Conservation (phyloP, 164 flowering plant genomes). For the Vitis rupestris region DNA sequence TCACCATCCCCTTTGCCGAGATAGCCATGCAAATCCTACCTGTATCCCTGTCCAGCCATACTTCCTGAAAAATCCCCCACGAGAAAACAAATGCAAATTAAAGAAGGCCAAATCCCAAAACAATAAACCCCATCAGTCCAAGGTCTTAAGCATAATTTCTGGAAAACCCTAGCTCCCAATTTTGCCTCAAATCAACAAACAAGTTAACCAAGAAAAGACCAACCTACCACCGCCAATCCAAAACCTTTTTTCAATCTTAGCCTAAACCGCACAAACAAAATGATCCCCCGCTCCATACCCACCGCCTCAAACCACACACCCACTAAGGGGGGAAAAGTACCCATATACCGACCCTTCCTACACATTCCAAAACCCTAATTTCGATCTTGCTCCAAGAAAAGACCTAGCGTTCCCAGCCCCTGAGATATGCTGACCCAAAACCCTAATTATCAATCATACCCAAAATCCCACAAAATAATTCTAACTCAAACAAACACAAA, state of each 20-base stretch:
- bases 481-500: too few species aligned
- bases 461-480: neutral
- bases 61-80: slow-evolving; percentile 48
- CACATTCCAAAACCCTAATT: neutral
- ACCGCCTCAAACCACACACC: neutral
- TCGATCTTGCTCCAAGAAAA: neutral
- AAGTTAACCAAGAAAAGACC: too few species aligned
- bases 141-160: too few species aligned
- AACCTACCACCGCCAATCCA: too few species aligned
- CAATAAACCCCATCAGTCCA: neutral
- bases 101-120: slow-evolving; percentile 10
- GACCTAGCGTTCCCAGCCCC: neutral
- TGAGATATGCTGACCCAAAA: neutral
- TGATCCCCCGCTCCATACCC: neutral
- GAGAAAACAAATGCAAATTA: neutral
- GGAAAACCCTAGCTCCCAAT: neutral
- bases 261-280: too few species aligned
- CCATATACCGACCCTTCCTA: neutral
- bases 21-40: slow-evolving; percentile 84
- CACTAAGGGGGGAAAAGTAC: neutral
- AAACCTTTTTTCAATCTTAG: too few species aligned
- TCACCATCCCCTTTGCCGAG: slow-evolving; percentile 75
- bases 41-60: slow-evolving; percentile 84
- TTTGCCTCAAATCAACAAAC: neutral
- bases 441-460: neutral